These are phyloP conservation scores for Narthecium ossifragum DNA, from an alignment of 106 monocot genomes.

Conservation along the genomic window DNA sequence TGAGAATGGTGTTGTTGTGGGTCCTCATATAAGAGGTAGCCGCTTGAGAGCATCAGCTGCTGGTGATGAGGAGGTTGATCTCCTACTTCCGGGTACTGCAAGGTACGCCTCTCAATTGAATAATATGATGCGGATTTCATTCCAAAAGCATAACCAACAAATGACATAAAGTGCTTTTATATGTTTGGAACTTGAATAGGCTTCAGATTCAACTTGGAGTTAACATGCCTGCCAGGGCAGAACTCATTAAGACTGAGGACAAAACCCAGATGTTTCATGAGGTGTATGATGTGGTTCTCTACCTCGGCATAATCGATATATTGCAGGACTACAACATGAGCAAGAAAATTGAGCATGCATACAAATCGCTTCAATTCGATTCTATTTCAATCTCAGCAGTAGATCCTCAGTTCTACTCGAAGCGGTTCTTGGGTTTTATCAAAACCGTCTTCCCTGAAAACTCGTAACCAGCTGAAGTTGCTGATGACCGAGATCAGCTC, in stretches of 20 bases:
- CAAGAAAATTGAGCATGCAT: conserved; percentile 9
- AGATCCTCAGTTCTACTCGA: conserved; percentile 4
- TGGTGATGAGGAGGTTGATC: conserved; percentile 73
- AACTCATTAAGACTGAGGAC: conserved; percentile 22
- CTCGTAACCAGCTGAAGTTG: background rate
- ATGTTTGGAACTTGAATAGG: too few relatives aligned
- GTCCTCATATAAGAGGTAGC: conserved; percentile 71
- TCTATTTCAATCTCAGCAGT: conserved; percentile 7
- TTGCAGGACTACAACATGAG: conserved; percentile 9
- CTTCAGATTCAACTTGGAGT: conserved; percentile 66
- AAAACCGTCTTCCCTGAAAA: background rate
- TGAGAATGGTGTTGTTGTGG: conserved; percentile 56
- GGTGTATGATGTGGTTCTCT: conserved; percentile 1
- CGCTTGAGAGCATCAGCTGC: conserved; percentile 56
- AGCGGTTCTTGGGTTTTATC: conserved; percentile 2
- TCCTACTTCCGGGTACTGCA: conserved; percentile 73
- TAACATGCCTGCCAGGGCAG: conserved; percentile 75
- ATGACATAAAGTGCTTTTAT: too few relatives aligned
- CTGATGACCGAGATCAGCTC: too few relatives aligned
- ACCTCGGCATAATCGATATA: conserved; percentile 4
- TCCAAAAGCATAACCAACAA: too few relatives aligned
- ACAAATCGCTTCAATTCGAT: conserved; percentile 10
- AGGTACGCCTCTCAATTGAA: conserved; percentile 41
- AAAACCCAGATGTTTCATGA: conserved; percentile 18
- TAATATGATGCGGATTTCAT: too few relatives aligned